These are phyloP conservation scores for Kodamaea derodonti DNA, from an alignment of 1,139 yeast genomes.

Conservation along the genomic window DNA sequence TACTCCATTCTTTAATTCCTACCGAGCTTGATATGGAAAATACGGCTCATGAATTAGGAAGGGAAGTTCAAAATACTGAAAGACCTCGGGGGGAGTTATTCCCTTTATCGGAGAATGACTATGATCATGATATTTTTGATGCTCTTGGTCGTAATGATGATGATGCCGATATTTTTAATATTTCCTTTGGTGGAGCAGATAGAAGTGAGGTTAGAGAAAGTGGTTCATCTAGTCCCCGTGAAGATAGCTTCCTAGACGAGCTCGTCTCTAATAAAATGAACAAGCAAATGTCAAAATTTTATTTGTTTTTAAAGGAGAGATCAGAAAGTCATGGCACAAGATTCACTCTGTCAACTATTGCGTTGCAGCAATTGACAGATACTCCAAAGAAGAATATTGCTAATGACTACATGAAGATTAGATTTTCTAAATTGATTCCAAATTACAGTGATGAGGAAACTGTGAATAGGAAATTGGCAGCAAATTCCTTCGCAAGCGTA, in stretches of 20 bases:
- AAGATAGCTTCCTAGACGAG: neutral
- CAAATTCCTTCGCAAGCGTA: conserved; percentile 36
- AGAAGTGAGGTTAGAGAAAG: conserved; percentile 4
- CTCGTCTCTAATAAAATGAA: neutral
- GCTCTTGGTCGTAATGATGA: neutral
- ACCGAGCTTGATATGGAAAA: conserved; percentile 7
- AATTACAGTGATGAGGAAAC: conserved; percentile 12
- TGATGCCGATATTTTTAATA: conserved; percentile 9
- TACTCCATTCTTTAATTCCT: conserved; percentile 6
- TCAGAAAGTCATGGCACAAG: conserved; percentile 7
- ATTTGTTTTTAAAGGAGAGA: conserved; percentile 10
- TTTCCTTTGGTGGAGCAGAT: conserved; percentile 12
- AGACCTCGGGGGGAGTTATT: conserved; percentile 1
- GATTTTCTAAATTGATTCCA: conserved; percentile 19
- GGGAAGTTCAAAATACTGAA: conserved; percentile 1
- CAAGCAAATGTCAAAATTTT: conserved; percentile 13
- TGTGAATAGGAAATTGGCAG: conserved; percentile 25
- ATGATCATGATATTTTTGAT: conserved; percentile 1
- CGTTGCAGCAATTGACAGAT: conserved; percentile 4
- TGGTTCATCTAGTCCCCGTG: neutral
- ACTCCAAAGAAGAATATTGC: neutral
- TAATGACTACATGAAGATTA: conserved; percentile 8
- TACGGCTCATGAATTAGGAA: conserved; percentile 8
- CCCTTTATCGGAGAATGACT: conserved; percentile 1
- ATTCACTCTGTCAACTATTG: conserved; percentile 4